Evolutionary conservation across 2,329 filamentous ascomycete genomes (phyloP).

Genomic region (Fusarium paranaense): DNA sequence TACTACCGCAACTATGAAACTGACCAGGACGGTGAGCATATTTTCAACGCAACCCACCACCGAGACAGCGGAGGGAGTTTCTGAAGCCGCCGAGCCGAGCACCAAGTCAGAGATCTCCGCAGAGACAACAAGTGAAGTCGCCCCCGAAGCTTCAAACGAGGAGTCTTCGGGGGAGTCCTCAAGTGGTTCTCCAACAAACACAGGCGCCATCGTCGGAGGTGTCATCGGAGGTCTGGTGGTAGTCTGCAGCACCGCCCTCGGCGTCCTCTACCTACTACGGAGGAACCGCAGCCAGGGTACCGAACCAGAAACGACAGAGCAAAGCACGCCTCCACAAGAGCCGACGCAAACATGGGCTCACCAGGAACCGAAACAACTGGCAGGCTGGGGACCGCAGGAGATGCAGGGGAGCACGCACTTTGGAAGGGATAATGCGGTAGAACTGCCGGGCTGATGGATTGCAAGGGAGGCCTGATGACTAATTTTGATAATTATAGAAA

Average conservation of each 20-base stretch:
- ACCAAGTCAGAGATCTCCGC: constrained; percentile 8
- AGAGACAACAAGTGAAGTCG: neutral
- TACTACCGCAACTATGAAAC: neutral
- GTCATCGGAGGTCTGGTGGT: constrained; percentile 50
- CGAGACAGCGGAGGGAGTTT: neutral
- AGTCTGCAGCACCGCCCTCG: constrained; percentile 46
- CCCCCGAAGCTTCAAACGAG: neutral
- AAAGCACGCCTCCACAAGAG: neutral
- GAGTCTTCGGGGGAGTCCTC: neutral
- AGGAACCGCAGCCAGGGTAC: neutral
- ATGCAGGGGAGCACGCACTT: neutral
- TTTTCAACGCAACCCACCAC: neutral
- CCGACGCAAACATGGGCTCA: neutral
- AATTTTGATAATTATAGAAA: neutral
- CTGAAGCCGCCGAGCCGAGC: neutral
- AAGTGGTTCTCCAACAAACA: constrained; percentile 35
- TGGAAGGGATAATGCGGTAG: neutral
- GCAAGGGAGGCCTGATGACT: neutral
- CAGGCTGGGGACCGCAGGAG: neutral
- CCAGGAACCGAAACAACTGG: neutral
- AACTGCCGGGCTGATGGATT: neutral
- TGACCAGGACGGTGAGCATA: neutral
- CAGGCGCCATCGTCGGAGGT: constrained; percentile 49
- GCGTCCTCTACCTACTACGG: neutral
- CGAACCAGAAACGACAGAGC: neutral